These are phyloP conservation scores for Populus pruinosa DNA, from an alignment of 345 rosid species.

Conservation along the genomic window DNA sequence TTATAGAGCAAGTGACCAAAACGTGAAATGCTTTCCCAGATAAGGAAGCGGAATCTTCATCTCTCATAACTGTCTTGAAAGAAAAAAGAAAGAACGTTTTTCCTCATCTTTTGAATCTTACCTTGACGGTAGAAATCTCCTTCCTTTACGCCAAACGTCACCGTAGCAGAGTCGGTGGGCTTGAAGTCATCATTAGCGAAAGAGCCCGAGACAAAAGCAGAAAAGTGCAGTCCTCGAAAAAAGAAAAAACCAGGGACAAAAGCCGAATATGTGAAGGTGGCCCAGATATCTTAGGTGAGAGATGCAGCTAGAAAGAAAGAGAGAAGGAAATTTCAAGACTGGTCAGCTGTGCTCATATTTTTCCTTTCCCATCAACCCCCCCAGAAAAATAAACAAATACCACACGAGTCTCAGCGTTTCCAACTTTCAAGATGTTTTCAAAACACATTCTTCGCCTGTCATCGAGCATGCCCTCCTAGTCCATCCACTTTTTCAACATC, in stretches of 20 bases:
- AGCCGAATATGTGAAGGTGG: background rate
- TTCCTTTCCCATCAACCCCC: background rate
- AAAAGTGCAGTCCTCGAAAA: background rate
- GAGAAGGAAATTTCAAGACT: too few species aligned
- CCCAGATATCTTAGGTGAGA: background rate
- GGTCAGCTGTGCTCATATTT: too few species aligned
- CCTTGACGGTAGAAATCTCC: background rate
- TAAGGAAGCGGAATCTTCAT: too few species aligned
- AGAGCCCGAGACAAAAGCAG: conserved; percentile 5
- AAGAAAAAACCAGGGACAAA: background rate
- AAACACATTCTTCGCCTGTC: background rate
- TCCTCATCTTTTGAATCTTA: background rate
- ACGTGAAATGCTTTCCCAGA: too few species aligned
- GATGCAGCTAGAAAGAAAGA: background rate
- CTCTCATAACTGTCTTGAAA: too few species aligned
- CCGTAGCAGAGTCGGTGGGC: background rate
- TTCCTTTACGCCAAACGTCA: background rate
- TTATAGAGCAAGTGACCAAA: too few species aligned
- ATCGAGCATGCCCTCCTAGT: background rate
- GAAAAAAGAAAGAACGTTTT: background rate
- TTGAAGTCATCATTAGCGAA: background rate
- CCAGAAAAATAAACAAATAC: background rate
- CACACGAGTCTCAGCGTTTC: background rate
- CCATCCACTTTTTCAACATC: background rate
- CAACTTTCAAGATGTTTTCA: background rate